Evolutionary conservation across 208 protist genomes (phyloP), one percentile per base, ranked within the genome.

Genomic region (Crithidia mellificae): DNA sequence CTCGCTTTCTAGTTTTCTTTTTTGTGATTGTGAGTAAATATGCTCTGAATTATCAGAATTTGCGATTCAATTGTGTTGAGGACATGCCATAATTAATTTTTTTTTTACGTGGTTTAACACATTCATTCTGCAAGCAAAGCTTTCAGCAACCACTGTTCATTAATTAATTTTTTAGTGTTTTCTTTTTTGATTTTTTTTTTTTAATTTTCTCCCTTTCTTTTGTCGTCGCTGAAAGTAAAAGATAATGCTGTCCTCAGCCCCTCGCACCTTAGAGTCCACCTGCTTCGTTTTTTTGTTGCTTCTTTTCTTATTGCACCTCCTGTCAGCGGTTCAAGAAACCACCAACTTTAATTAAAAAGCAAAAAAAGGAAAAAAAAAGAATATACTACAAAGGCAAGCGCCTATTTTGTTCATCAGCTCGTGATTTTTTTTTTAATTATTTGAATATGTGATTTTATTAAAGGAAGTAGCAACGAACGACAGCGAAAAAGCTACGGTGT

Each of bases 281-380:
- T n/a, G n/a, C 36, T 41, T 41, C 56, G 58, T 50, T 53, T 50
- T 32, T 61, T 66, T 51, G 51, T 62, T 34, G 2, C 47, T 30
- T 50, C 36, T 43, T 19, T 43, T 44, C 25, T n/a, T n/a, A n/a
- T n/a, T n/a, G n/a, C n/a, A n/a, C n/a, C n/a, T n/a, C n/a, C n/a
- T n/a, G n/a, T n/a, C n/a, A n/a, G n/a, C n/a, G n/a, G n/a, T n/a
- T n/a, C n/a, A n/a, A n/a, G n/a, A n/a, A n/a, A n/a, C n/a, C n/a
- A n/a, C n/a, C n/a, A n/a, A n/a, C n/a, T n/a, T n/a, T n/a, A n/a
- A n/a, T n/a, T n/a, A n/a, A n/a, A n/a, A n/a, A n/a, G n/a, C n/a
- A n/a, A n/a, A n/a, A n/a, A n/a, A n/a, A n/a, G n/a, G n/a, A n/a
- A n/a, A n/a, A n/a, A n/a, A n/a, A n/a, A n/a, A n/a, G n/a, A n/a